A percentile compares a stretch with the other conserved stretches of the same genome.
phyloP scores from a whole-genome alignment of 805 yeast species.

The Candida tibetensis region DNA sequence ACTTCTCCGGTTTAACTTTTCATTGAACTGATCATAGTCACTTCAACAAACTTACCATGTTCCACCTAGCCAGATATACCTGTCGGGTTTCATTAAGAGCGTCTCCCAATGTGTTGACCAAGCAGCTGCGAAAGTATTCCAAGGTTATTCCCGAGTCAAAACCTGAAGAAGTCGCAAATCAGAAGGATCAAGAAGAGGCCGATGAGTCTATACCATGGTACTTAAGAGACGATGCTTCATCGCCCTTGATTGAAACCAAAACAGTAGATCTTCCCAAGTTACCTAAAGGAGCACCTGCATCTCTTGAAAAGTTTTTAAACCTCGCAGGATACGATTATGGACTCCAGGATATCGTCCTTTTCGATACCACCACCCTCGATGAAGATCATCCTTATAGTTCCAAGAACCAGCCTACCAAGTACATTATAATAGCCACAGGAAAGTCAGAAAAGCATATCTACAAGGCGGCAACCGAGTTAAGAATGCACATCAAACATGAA shows the following conservation, averaged over 20 bases:
- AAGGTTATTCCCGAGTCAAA: background rate
- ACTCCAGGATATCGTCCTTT: constrained; percentile 55
- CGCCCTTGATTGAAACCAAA: constrained; percentile 24
- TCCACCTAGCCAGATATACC: background rate
- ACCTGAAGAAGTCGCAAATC: background rate
- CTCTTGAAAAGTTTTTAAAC: constrained; percentile 44
- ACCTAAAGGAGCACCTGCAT: constrained; percentile 58
- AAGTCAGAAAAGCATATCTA: constrained; percentile 72
- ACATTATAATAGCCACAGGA: constrained; percentile 66
- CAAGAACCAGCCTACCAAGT: constrained; percentile 28
- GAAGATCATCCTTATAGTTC: constrained; percentile 28
- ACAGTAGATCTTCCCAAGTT: constrained; percentile 47
- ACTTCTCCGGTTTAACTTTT: too few relatives aligned
- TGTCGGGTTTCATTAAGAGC: background rate
- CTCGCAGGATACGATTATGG: constrained; percentile 62
- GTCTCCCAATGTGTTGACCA: background rate
- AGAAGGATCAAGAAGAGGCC: background rate
- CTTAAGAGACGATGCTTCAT: constrained; percentile 42
- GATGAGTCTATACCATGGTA: constrained; percentile 56
- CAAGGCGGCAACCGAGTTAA: constrained; percentile 62
- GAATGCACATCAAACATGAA: constrained; percentile 53
- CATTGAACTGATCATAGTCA: too few relatives aligned
- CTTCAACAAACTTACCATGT: background rate
- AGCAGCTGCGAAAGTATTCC: background rate
- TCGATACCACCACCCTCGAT: constrained; percentile 54